Base-by-base conservation (phyloP, 2,329 filamentous ascomycete species). In the Fusarium sp. region DNA sequence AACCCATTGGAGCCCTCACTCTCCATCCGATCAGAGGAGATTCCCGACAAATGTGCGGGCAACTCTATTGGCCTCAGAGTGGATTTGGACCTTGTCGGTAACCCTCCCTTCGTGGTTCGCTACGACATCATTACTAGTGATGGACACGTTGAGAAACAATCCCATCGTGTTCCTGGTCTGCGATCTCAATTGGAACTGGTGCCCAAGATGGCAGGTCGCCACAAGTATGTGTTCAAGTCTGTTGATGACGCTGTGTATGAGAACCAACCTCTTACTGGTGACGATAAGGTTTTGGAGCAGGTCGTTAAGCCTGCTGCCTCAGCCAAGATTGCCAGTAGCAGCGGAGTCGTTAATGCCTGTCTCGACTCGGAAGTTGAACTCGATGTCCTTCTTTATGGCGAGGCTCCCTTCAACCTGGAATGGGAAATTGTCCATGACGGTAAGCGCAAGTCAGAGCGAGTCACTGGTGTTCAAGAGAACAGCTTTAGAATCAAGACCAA, bases 371-470 rank as follows among this genome's bases (percentile, higher is more conserved):
- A 90, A 21, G 89, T 94, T 9, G 87, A 90, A 31, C 88, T 96
- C 28, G 89, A 93, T 58, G 89, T 98, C 41, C 81, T 85, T 53
- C 86, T 98, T 43, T 84, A 89, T 46, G 96, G 97, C 43, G 94
- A 98, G 74, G 86, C 90, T 19, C 96, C 97, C 0, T 98, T 95
- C 84, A 91, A 86, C 23, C 82, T 99, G 41, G 94, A 98, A 77
- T 99, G 97, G 82, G 96, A 98, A 79, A 84, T 98, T 42, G 88
- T 98, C 10, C 93, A 98, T 79, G 92, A 94, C 58, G 94, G 94
- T 58, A 97, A 92, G 80, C 89, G 94, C 55, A 90, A 88, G 67
- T 91, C 92, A 53, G 86, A 91, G 72, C 87, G 86, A 58, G 84
- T 89, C 26, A 84, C 87, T 2, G 84, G 87, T 59, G 92, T 97